Base-by-base conservation (phyloP, 78 protist species). In the Isochrysis galbana region DNA sequence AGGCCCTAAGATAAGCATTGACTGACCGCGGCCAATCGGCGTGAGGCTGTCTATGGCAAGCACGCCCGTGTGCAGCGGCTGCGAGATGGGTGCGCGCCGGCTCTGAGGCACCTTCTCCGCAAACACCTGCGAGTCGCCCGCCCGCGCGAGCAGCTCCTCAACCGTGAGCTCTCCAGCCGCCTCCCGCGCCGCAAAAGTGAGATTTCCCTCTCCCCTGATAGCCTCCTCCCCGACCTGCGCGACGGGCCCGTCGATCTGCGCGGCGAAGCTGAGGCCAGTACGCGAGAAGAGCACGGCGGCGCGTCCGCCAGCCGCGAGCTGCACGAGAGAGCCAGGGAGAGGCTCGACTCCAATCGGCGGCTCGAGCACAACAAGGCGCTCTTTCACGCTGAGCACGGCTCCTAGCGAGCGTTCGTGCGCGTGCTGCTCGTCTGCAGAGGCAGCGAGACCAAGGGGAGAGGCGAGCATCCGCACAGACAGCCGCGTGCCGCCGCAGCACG, bases 51-150 rank as follows among this genome's bases (percentile, higher is more conserved):
- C 84, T 17, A 77, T 17, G n/a, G 84, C 84, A 29, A 39, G n/a
- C 34, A 77, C 84, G 47, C 84, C 84, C 14, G 84, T 39, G 84
- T 77, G 84, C 32, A 77, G 48, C 84, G 84, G n/a, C 84, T 1
- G 34, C 34, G n/a, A 23, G 46, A 77, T 77, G 48, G 84, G 84
- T 46, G 29, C 34, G 48, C 84, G 84, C 47, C 47, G 17, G 29
- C 47, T 46, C 46, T 10, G 36, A 2, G 84, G n/a, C 26, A 77
- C 84, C 44, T 23, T 17, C 84, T 77, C 84, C 34, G 21, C 72
- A n/a, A 11, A 11, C 38, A 61, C n/a, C 5, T 14, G 4, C 45
- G 7, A 5, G 80, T 17, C 5, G 21, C 21, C 80, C 22, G 21
- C 80, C 45, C 39, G 7, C 19, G 41, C 80, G 72, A 23, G 61